A percentile compares a stretch with the other conserved stretches of the same genome.
phyloP scores from a whole-genome alignment of 768 basidiomycete genomes.

The Hydnomerulius pinastri region DNA sequence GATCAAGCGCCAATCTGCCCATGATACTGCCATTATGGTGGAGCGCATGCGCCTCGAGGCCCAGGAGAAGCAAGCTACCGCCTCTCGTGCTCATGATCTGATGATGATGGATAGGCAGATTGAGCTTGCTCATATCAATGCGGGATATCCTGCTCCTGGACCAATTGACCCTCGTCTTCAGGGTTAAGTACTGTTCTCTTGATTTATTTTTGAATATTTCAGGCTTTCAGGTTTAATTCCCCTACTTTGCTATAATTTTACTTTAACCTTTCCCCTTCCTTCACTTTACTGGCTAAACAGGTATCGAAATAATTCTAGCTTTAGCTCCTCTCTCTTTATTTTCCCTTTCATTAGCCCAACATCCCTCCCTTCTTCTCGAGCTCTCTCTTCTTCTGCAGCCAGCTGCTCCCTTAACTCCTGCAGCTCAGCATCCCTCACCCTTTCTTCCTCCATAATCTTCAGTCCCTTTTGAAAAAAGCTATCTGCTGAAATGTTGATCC shows the following conservation, averaged over 20 bases:
- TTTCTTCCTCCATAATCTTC: slow-evolving; percentile 2
- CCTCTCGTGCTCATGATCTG: background rate
- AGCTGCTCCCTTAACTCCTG: background rate
- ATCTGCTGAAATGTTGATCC: background rate
- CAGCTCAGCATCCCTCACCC: background rate
- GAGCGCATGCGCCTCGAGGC: slow-evolving; percentile 2
- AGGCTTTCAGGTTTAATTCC: background rate
- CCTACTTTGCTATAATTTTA: background rate
- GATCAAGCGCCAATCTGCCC: background rate
- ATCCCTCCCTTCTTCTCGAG: slow-evolving; percentile 1
- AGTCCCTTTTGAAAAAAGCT: slow-evolving; percentile 6
- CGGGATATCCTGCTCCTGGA: background rate
- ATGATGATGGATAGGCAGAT: slow-evolving; percentile 5
- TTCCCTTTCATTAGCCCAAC: slow-evolving; percentile 5
- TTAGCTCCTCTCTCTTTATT: slow-evolving; percentile 7
- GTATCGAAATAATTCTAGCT: slow-evolving; percentile 1
- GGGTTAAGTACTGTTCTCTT: background rate
- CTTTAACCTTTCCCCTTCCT: background rate
- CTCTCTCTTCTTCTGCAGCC: slow-evolving; percentile 1
- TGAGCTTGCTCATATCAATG: background rate
- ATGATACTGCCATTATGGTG: background rate
- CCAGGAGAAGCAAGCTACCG: slow-evolving; percentile 5
- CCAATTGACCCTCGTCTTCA: slow-evolving; percentile 1
- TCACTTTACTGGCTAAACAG: background rate
- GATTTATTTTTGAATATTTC: too few species aligned